These are phyloP conservation scores for Salix arbutifolia DNA, from an alignment of 345 rosid species.

Conservation along the genomic window DNA sequence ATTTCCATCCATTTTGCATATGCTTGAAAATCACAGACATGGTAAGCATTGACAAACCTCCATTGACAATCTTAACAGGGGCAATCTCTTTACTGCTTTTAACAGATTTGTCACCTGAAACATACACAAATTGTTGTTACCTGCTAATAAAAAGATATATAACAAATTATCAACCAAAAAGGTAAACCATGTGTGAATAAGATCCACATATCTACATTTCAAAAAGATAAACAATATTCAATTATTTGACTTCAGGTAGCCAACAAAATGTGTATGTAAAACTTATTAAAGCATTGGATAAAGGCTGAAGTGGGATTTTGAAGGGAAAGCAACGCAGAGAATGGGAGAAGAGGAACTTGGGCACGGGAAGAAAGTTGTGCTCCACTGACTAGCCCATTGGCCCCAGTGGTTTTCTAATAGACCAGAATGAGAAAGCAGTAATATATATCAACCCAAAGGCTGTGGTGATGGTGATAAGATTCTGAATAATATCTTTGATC, in stretches of 20 bases:
- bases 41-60: slow-evolving; percentile 61
- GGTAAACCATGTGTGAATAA: not conserved
- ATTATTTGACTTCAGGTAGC: too few relatives aligned
- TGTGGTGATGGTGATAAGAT: not conserved
- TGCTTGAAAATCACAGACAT: slow-evolving; percentile 14
- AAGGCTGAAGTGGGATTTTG: not conserved
- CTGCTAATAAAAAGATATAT: slow-evolving; percentile 10
- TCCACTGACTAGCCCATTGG: not conserved
- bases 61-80: slow-evolving; percentile 73
- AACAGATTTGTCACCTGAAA: slow-evolving; percentile 47
- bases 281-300: not conserved
- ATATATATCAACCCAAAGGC: not conserved
- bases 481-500: not conserved
- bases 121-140: slow-evolving; percentile 14
- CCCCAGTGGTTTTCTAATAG: not conserved
- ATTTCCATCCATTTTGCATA: slow-evolving; percentile 7
- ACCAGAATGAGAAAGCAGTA: not conserved
- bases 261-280: too few relatives aligned
- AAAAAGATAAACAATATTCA: too few relatives aligned
- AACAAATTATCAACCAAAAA: not conserved
- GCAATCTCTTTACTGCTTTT: slow-evolving; percentile 34
- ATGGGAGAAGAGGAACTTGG: not conserved
- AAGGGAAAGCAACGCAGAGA: not conserved
- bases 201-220: too few relatives aligned
- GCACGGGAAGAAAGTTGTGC: not conserved